Evolutionary conservation across 78 protist genomes (phyloP).

Genomic region (Chrysochromulina parva): DNA sequence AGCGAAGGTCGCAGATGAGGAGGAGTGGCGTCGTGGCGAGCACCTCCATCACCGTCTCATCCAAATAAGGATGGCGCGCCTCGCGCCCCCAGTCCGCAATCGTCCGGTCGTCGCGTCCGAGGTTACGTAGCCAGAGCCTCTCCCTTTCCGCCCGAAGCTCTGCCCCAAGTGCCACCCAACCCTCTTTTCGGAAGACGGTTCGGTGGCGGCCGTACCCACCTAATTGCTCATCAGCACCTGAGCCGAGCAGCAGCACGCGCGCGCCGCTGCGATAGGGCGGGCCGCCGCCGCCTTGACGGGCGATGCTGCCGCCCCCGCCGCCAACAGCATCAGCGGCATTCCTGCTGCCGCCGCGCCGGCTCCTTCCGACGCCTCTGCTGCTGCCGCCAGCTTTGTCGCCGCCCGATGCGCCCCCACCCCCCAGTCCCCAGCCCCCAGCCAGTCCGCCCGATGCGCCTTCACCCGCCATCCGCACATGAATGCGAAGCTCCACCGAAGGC

Average conservation of each 20-base stretch:
- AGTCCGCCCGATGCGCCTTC: no score
- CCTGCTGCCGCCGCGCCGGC: no score
- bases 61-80: slow-evolving; percentile 32
- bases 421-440: no score
- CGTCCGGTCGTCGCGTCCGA: slow-evolving; percentile 89
- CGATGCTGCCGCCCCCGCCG: no score
- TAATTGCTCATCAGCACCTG: slow-evolving; percentile 92
- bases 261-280: neutral
- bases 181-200: neutral
- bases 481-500: no score
- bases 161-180: neutral
- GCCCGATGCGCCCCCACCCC: no score
- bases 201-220: slow-evolving; percentile 53
- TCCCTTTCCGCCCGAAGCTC: neutral
- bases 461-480: no score
- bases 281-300: neutral
- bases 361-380: no score
- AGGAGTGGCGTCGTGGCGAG: neutral
- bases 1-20: neutral
- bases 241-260: slow-evolving; percentile 78
- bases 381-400: no score
- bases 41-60: slow-evolving; percentile 23
- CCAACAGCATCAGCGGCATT: no score
- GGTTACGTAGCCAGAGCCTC: slow-evolving; percentile 63
- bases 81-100: slow-evolving; percentile 80